Evolutionary conservation across 2,329 filamentous ascomycete genomes (phyloP), one percentile per base, ranked within the genome.

Genomic region (Tolypocladium tropicale): DNA sequence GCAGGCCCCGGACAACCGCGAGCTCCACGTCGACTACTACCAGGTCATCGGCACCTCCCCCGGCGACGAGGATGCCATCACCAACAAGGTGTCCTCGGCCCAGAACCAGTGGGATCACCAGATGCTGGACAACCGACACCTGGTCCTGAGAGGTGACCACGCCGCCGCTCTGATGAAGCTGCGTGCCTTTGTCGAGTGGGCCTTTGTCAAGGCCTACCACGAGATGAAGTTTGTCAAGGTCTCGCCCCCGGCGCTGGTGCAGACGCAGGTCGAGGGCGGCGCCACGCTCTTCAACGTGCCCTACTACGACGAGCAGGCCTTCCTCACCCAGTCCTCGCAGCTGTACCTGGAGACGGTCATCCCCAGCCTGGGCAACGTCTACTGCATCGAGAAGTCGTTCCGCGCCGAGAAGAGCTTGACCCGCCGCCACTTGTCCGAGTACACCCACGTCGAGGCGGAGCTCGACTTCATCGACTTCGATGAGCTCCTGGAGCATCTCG

Each of bases 381-480:
- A 95, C 81, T 97, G 93, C 70, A 93, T 99, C 66, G 92, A 96
- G 74, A 96, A 96, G 73, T 97, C 93, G 2, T 99, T 99, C 86
- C 92, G 94, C 59, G 94, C 94, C 16, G 94, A 99, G 75, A 96
- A 96, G 76, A 93, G 88, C 7, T 79, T 97, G 57, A 99, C 94
- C 53, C 88, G 94, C 59, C 89, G 94, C 67, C 94, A 99, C 71
- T 76, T 99, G 65, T 89, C 90, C 52, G 94, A 99, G 75, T 99
- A 96, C 78, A 95, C 92, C 1, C 94, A 99, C 76, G 83, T 99
- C 63, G 94, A 99, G 76, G 93, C 87, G 57, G 94, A 99, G 73
- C 81, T 99, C 58, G 94, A 97, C 77, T 97, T 94, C 70, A 95
- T 99, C 76, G 83, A 82, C 63, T 99, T 99, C 68, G 82, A 88